A percentile compares a stretch with the other conserved stretches of the same genome.
phyloP scores from a whole-genome alignment of 129 eudicot species.

The Oenanthe sinensis region DNA sequence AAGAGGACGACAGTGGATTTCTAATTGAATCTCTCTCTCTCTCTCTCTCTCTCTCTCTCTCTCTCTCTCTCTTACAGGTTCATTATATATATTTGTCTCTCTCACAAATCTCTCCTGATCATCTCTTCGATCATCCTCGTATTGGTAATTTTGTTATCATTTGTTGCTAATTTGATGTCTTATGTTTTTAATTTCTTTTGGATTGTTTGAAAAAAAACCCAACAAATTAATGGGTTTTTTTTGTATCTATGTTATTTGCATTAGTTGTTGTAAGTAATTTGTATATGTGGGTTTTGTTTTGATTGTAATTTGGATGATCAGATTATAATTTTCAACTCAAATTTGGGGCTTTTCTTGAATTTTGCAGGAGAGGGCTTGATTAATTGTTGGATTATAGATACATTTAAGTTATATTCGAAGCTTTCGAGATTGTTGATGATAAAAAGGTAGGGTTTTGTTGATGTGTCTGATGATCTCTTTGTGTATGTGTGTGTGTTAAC shows the following conservation, averaged over 20 bases:
- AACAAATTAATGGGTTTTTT: conserved; percentile 4
- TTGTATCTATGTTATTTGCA: neutral
- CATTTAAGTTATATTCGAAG: neutral
- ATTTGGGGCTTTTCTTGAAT: conserved; percentile 32
- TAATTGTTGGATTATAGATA: conserved; percentile 1
- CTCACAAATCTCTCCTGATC: conserved; percentile 20
- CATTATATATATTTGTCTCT: neutral
- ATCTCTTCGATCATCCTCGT: conserved; percentile 35
- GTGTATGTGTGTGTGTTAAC: neutral
- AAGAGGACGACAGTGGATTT: conserved; percentile 3
- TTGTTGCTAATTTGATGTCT: neutral
- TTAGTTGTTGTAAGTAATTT: conserved; percentile 15
- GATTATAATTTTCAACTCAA: conserved; percentile 6
- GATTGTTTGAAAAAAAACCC: neutral
- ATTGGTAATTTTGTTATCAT: conserved; percentile 19
- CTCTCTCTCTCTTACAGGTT: neutral
- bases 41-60: neutral
- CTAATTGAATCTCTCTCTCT: neutral
- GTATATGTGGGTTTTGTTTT: conserved; percentile 12
- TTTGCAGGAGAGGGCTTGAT: neutral
- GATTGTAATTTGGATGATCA: conserved; percentile 15
- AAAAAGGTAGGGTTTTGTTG: conserved; percentile 36
- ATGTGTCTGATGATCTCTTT: neutral
- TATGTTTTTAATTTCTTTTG: neutral
- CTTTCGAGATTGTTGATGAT: conserved; percentile 45